phyloP scores from a whole-genome alignment of 1,139 yeast genomes.

The Suhomyces panamericanus region DNA sequence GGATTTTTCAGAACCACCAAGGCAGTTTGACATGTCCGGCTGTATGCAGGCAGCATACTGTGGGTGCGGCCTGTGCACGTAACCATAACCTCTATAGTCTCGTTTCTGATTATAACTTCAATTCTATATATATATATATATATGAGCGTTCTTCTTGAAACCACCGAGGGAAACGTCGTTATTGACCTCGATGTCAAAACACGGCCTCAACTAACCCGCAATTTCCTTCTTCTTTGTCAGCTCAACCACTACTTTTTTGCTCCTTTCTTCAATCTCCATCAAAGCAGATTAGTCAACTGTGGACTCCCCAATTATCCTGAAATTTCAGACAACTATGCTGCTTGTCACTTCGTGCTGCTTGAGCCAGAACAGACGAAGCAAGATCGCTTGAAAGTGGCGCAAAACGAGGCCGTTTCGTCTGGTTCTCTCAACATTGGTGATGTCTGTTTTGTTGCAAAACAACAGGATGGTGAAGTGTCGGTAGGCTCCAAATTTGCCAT shows the following conservation, averaged over 20 bases:
- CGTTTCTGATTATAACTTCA: neutral
- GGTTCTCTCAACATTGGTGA: neutral
- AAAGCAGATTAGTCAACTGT: constrained; percentile 37
- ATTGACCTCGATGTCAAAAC: constrained; percentile 47
- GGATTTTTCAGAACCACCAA: neutral
- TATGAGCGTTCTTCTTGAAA: constrained; percentile 63
- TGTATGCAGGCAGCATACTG: neutral
- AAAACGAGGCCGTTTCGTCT: neutral
- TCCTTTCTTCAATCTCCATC: constrained; percentile 46
- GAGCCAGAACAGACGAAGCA: neutral
- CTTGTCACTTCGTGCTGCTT: constrained; percentile 13
- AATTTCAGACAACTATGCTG: constrained; percentile 23
- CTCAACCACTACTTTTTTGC: constrained; percentile 53
- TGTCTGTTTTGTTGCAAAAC: constrained; percentile 10
- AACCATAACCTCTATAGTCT: neutral
- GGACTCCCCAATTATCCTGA: constrained; percentile 53
- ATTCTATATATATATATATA: neutral
- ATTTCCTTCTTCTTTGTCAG: constrained; percentile 58
- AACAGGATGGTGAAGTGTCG: constrained; percentile 6
- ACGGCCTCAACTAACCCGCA: constrained; percentile 41
- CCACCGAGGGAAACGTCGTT: constrained; percentile 53
- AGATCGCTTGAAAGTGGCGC: constrained; percentile 9
- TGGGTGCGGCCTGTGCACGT: too few species aligned
- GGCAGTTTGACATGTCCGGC: neutral
- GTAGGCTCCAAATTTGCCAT: constrained; percentile 34